These are phyloP conservation scores for Thecaphora frezii DNA, from an alignment of 1,284 basidiomycete genomes.

Conservation along the genomic window DNA sequence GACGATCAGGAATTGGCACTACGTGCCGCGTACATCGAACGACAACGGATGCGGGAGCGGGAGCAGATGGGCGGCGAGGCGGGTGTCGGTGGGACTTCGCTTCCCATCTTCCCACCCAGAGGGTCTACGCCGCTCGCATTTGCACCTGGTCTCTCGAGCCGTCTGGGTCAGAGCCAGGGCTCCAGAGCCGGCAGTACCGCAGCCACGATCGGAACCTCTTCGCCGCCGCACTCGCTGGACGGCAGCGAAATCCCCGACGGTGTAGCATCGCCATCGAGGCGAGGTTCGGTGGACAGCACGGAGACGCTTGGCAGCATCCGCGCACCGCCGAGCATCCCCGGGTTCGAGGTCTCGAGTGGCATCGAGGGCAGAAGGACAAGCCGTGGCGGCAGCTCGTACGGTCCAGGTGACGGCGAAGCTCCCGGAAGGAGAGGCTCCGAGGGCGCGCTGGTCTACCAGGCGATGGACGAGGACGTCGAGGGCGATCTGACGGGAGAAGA, in stretches of 20 bases:
- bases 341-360: slow-evolving; percentile 19
- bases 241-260: slow-evolving; percentile 35
- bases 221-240: slow-evolving; percentile 30
- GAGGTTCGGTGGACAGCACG: slow-evolving; percentile 33
- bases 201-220: slow-evolving; percentile 40
- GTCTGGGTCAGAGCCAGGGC: slow-evolving; percentile 13
- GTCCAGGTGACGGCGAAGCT: slow-evolving; percentile 3
- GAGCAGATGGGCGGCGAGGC: slow-evolving; percentile 48
- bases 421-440: slow-evolving; percentile 14
- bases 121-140: slow-evolving; percentile 26
- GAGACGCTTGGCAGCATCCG: slow-evolving; percentile 35
- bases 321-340: slow-evolving; percentile 32
- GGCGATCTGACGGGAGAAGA: too few relatives aligned
- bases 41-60: slow-evolving; percentile 50
- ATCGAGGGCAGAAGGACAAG: slow-evolving; percentile 37
- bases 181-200: slow-evolving; percentile 46
- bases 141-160: slow-evolving; percentile 27
- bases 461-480: slow-evolving; percentile 28
- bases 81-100: slow-evolving; percentile 43
- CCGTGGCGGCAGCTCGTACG: slow-evolving; percentile 27
- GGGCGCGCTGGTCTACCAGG: slow-evolving; percentile 11
- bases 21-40: slow-evolving; percentile 43
- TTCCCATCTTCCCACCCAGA: slow-evolving; percentile 28
- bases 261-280: slow-evolving; percentile 24
- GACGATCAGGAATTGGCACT: slow-evolving; percentile 42